These are phyloP conservation scores for Monsonia emarginata DNA, from an alignment of 441 rosid genomes.

Conservation along the genomic window DNA sequence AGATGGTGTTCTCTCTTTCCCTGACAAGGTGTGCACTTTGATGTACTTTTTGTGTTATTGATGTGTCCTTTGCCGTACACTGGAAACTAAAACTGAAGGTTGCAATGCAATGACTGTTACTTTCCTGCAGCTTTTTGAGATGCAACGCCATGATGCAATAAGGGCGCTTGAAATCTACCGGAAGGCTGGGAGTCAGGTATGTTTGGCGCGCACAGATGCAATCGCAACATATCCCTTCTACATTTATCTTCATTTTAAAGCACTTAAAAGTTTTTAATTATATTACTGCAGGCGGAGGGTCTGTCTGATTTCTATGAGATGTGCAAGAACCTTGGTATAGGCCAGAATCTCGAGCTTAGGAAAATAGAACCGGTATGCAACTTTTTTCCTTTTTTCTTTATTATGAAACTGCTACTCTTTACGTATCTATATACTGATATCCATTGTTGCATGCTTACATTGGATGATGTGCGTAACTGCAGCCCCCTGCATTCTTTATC, in stretches of 20 bases:
- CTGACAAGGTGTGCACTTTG: conserved; percentile 36
- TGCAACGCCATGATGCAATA: conserved; percentile 36
- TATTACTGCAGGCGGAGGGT: conserved; percentile 29
- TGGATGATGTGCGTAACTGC: conserved; percentile 14
- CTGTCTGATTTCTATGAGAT: conserved; percentile 39
- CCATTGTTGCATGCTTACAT: not conserved
- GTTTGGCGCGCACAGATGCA: not conserved
- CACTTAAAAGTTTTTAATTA: not conserved
- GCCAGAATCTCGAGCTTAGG: conserved; percentile 24
- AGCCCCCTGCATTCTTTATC: conserved; percentile 41
- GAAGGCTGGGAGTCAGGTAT: conserved; percentile 40
- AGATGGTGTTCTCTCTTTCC: conserved; percentile 36
- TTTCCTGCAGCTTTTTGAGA: conserved; percentile 36
- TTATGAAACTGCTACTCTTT: not conserved
- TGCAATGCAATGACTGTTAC: not conserved
- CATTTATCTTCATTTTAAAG: not conserved
- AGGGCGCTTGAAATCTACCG: conserved; percentile 39
- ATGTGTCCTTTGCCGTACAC: not conserved
- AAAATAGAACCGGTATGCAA: conserved; percentile 33
- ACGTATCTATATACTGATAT: not conserved
- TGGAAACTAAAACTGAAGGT: not conserved
- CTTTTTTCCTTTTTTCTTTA: too few relatives aligned
- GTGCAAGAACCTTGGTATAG: conserved; percentile 28
- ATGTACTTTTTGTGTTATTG: not conserved
- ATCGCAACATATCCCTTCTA: too few relatives aligned